Evolutionary conservation across 352 stramenopile species (phyloP).

Genomic region (Phytophthora boehmeriae): DNA sequence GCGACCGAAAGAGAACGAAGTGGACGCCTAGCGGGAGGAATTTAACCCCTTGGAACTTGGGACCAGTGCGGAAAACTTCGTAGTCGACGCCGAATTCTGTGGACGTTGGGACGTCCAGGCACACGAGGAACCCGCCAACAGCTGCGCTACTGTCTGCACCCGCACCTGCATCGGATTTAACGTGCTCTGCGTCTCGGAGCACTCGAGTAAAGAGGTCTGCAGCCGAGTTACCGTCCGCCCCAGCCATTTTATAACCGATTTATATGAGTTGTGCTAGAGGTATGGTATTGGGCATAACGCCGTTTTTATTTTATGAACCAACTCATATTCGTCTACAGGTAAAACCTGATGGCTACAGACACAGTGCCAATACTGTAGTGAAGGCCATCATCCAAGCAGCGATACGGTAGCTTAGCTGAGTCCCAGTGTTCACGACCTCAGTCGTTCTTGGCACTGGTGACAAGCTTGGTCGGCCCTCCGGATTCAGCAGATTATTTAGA

Average conservation of each 20-base stretch:
- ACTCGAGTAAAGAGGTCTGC: constrained; percentile 52
- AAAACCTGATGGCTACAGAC: neutral
- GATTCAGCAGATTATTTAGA: constrained; percentile 16
- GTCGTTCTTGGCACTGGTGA: constrained; percentile 22
- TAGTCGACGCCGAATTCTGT: constrained; percentile 90
- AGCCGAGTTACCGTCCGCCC: constrained; percentile 13
- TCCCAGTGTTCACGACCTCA: constrained; percentile 14
- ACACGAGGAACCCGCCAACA: constrained; percentile 80
- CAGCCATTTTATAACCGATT: constrained; percentile 31
- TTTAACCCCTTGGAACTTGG: constrained; percentile 86
- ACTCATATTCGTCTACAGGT: no score
- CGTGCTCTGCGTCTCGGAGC: constrained; percentile 24
- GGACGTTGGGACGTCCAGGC: constrained; percentile 73
- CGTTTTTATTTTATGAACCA: no score
- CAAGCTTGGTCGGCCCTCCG: constrained; percentile 13
- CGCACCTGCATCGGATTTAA: neutral
- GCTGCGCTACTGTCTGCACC: constrained; percentile 3
- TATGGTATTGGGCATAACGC: neutral
- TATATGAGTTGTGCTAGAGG: no score
- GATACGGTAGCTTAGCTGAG: constrained; percentile 5
- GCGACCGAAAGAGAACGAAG: constrained; percentile 82
- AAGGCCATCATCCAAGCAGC: constrained; percentile 17
- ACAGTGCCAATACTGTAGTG: constrained; percentile 13
- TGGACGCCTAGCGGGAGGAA: constrained; percentile 83
- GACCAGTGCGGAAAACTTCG: constrained; percentile 80